A percentile compares a stretch with the other conserved stretches of the same genome.
Evolutionary conservation across 257 asterid genomes (phyloP).

Genomic region (Misopates orontium): DNA sequence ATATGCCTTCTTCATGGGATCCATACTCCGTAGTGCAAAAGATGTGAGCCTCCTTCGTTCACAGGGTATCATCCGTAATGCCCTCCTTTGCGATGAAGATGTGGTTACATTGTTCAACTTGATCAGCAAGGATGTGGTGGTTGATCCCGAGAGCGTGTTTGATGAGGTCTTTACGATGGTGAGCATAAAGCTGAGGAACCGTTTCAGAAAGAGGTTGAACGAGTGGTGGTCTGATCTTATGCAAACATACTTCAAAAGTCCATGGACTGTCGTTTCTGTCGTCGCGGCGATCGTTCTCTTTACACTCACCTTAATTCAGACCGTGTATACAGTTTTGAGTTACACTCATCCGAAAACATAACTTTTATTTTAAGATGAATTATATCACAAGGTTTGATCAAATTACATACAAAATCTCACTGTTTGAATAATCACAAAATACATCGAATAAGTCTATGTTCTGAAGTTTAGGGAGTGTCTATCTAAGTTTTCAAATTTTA

Average conservation of each 20-base stretch:
- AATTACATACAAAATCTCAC: too few relatives aligned
- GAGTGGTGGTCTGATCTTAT: slow-evolving; percentile 33
- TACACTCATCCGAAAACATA: slow-evolving; percentile 14
- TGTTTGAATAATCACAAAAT: too few relatives aligned
- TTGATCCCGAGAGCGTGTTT: slow-evolving; percentile 30
- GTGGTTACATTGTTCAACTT: slow-evolving; percentile 41
- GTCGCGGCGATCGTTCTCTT: slow-evolving; percentile 45
- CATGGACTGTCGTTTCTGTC: slow-evolving; percentile 45
- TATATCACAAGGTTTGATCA: too few relatives aligned
- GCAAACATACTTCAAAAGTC: slow-evolving; percentile 41
- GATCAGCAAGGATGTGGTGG: slow-evolving; percentile 28
- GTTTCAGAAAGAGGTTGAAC: slow-evolving; percentile 31
- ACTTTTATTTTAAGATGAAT: too few relatives aligned
- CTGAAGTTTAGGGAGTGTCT: too few relatives aligned
- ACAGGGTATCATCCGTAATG: slow-evolving; percentile 32
- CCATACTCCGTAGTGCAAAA: slow-evolving; percentile 27
- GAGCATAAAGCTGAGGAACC: background rate
- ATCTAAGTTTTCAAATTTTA: too few relatives aligned
- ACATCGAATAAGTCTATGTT: too few relatives aligned
- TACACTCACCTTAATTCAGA: slow-evolving; percentile 38
- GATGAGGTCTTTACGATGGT: slow-evolving; percentile 16
- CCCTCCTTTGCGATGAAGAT: slow-evolving; percentile 39
- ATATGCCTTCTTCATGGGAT: slow-evolving; percentile 40
- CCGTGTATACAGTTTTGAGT: slow-evolving; percentile 26
- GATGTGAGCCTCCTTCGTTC: slow-evolving; percentile 43